A percentile compares a stretch with the other conserved stretches of the same genome.
Conservation (phyloP, 495 filamentous ascomycete genomes). For the Stereocaulon alpinum region DNA sequence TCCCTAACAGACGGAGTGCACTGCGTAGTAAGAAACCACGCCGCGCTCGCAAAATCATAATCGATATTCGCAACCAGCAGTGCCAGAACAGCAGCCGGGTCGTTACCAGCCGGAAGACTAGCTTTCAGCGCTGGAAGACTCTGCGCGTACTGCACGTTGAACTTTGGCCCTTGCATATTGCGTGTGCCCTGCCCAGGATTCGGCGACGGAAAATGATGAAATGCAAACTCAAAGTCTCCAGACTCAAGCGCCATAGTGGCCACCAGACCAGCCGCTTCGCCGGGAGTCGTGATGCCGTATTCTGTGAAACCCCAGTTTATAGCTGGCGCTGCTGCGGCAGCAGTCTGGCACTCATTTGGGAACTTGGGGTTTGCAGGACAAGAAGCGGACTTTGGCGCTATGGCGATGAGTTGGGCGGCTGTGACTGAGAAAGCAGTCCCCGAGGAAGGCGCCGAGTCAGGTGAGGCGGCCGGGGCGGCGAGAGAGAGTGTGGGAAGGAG, state of each 20-base stretch:
- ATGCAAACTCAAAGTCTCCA: slow-evolving; percentile 55
- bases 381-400: slow-evolving; percentile 38
- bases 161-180: slow-evolving; percentile 37
- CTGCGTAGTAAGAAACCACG: slow-evolving; percentile 64
- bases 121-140: slow-evolving; percentile 41
- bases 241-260: slow-evolving; percentile 59
- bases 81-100: slow-evolving; percentile 41
- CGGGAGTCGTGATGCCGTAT: slow-evolving; percentile 43
- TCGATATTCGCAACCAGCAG: slow-evolving; percentile 46
- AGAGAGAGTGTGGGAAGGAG: background rate
- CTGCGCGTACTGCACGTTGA: slow-evolving; percentile 51
- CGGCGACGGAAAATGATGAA: slow-evolving; percentile 49
- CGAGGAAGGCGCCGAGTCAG: background rate
- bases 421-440: background rate
- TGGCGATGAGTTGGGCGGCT: slow-evolving; percentile 32
- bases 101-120: slow-evolving; percentile 24
- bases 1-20: slow-evolving; percentile 40
- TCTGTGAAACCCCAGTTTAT: slow-evolving; percentile 44
- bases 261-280: slow-evolving; percentile 54
- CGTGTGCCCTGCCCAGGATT: slow-evolving; percentile 59
- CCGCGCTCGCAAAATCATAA: slow-evolving; percentile 61
- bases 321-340: slow-evolving; percentile 48
- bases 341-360: slow-evolving; percentile 55
- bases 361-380: slow-evolving; percentile 34
- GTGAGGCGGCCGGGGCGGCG: background rate